These are phyloP conservation scores for Cymbopogon citratus DNA, from an alignment of 176 grass and related monocot genomes.

Conservation along the genomic window DNA sequence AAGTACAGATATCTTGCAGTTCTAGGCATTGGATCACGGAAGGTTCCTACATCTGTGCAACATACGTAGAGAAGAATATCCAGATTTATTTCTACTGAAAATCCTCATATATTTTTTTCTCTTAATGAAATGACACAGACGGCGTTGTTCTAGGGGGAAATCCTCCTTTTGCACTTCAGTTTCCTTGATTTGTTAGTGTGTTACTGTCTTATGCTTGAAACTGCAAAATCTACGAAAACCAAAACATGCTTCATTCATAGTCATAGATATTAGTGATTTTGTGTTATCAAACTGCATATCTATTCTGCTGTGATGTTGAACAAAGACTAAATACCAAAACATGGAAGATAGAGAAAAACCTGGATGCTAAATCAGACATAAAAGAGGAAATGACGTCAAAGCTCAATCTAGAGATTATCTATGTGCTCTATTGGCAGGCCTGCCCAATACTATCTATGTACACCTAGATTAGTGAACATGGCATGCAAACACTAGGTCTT, in stretches of 20 bases:
- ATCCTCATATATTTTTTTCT: neutral
- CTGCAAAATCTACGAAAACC: neutral
- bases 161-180: neutral
- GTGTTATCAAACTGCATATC: conserved; percentile 9
- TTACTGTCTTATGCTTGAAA: neutral
- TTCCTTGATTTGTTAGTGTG: neutral
- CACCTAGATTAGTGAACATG: neutral
- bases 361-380: neutral
- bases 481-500: neutral
- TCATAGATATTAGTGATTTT: neutral
- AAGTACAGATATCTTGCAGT: neutral
- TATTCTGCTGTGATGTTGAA: neutral
- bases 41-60: neutral
- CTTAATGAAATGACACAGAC: neutral
- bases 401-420: neutral
- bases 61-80: neutral
- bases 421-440: neutral
- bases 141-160: neutral
- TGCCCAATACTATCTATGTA: neutral
- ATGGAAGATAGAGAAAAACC: neutral
- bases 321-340: neutral
- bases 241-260: neutral
- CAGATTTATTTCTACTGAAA: neutral
- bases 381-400: neutral
- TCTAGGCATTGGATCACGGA: neutral